Evolutionary conservation across 805 yeast genomes (phyloP).

Genomic region (Cyberlindnera maclurae): DNA sequence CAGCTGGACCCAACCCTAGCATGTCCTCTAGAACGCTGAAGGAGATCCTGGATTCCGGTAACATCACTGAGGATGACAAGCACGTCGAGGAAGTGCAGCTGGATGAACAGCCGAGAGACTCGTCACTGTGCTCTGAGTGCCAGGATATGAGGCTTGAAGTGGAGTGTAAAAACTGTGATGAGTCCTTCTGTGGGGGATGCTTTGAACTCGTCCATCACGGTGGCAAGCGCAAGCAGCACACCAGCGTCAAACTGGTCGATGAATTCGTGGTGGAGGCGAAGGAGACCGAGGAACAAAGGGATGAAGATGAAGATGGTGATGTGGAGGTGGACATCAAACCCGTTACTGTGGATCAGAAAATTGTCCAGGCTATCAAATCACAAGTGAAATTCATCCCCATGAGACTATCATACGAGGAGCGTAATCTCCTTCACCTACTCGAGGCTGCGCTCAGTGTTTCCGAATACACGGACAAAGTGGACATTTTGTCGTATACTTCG

Average conservation of each 20-base stretch:
- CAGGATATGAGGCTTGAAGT: slow-evolving; percentile 64
- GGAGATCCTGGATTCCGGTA: slow-evolving; percentile 33
- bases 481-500: slow-evolving; percentile 57
- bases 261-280: slow-evolving; percentile 16
- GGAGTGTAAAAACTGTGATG: slow-evolving; percentile 57
- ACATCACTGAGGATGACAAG: slow-evolving; percentile 25
- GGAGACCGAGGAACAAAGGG: slow-evolving; percentile 11
- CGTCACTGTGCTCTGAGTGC: slow-evolving; percentile 58
- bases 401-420: slow-evolving; percentile 59
- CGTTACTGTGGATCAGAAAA: slow-evolving; percentile 3
- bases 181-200: slow-evolving; percentile 63
- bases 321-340: slow-evolving; percentile 9
- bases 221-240: slow-evolving; percentile 50
- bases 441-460: slow-evolving; percentile 76
- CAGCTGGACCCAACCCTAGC: not conserved
- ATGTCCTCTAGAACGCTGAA: slow-evolving; percentile 24
- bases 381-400: slow-evolving; percentile 57
- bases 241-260: slow-evolving; percentile 23
- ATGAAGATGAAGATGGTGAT: slow-evolving; percentile 19
- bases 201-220: slow-evolving; percentile 62
- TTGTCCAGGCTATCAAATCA: slow-evolving; percentile 26
- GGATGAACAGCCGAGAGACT: slow-evolving; percentile 27
- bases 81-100: slow-evolving; percentile 9
- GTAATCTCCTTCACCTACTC: slow-evolving; percentile 56
- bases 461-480: slow-evolving; percentile 76